phyloP scores from a whole-genome alignment of 192 early-diverging fungal genomes.

The Phycomyces blakesleeanus region DNA sequence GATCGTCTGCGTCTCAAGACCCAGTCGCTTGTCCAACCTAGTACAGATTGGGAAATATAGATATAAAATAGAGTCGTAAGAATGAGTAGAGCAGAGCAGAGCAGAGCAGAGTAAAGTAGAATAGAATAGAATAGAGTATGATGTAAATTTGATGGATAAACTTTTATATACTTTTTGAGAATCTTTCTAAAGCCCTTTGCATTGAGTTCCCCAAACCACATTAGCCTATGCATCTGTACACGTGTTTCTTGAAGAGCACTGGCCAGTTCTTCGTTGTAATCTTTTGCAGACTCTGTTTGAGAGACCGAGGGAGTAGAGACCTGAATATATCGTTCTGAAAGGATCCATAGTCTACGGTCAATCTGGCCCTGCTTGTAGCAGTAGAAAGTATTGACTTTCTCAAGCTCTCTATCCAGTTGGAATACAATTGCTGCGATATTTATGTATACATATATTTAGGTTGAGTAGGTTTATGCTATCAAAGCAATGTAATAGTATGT shows the following conservation, averaged over 20 bases:
- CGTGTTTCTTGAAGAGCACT: slow-evolving; percentile 44
- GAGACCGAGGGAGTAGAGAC: background rate
- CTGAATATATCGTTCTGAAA: slow-evolving; percentile 43
- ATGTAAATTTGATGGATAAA: too few relatives aligned
- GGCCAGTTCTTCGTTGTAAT: slow-evolving; percentile 32
- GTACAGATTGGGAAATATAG: background rate
- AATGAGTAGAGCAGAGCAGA: background rate
- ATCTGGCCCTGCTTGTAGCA: slow-evolving; percentile 73
- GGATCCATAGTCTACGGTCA: slow-evolving; percentile 62
- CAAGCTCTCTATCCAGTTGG: slow-evolving; percentile 77
- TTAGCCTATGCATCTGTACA: slow-evolving; percentile 41
- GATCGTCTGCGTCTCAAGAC: slow-evolving; percentile 28
- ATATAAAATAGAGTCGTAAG: background rate
- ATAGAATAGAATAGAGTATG: background rate
- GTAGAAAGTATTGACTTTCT: slow-evolving; percentile 81
- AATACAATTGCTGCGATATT: slow-evolving; percentile 70
- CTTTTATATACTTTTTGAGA: slow-evolving; percentile 53
- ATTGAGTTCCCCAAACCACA: slow-evolving; percentile 52
- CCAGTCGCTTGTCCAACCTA: slow-evolving; percentile 50
- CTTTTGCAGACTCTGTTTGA: background rate
- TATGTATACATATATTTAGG: too few relatives aligned
- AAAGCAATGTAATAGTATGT: slow-evolving; percentile 3
- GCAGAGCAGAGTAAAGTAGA: background rate
- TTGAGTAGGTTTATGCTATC: background rate
- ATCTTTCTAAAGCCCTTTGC: slow-evolving; percentile 49